Conservation (phyloP, 2,329 filamentous ascomycete species). For the Colletotrichum sp. region DNA sequence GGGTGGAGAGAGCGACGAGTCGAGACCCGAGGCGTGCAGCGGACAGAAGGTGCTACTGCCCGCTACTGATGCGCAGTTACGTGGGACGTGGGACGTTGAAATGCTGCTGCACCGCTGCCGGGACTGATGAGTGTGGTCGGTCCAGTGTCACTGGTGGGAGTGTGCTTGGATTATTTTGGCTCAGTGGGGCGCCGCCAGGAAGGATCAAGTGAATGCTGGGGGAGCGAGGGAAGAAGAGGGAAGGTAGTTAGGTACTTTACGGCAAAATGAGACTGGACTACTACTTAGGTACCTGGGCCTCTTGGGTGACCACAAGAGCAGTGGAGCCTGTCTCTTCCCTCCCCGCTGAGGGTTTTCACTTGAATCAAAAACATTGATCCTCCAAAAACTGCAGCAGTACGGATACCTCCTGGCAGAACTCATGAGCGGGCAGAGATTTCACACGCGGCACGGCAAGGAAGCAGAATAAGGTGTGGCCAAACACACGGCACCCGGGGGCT, state of each 20-base stretch:
- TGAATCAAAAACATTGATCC: neutral
- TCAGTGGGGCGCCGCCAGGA: slow-evolving; percentile 5
- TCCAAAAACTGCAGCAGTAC: neutral
- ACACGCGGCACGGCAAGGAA: neutral
- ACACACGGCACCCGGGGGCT: neutral
- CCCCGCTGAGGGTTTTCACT: neutral
- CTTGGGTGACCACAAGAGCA: neutral
- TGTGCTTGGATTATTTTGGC: neutral
- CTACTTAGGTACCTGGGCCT: neutral
- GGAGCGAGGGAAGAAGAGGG: neutral
- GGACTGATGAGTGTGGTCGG: neutral
- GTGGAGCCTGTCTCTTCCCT: neutral
- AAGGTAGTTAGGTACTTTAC: neutral
- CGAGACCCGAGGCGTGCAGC: slow-evolving; percentile 9
- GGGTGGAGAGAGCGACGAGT: slow-evolving; percentile 14
- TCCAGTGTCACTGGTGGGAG: neutral
- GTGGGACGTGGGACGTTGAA: slow-evolving; percentile 11
- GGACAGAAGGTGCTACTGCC: neutral
- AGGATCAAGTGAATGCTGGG: slow-evolving; percentile 8
- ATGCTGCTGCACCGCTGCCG: neutral
- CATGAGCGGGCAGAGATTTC: neutral
- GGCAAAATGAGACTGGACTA: neutral
- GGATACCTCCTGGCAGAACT: neutral
- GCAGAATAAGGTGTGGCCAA: neutral
- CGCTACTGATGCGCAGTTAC: slow-evolving; percentile 19